These are phyloP conservation scores for Candida tropicalis DNA, from an alignment of 1,139 yeast genomes.

Conservation along the genomic window DNA sequence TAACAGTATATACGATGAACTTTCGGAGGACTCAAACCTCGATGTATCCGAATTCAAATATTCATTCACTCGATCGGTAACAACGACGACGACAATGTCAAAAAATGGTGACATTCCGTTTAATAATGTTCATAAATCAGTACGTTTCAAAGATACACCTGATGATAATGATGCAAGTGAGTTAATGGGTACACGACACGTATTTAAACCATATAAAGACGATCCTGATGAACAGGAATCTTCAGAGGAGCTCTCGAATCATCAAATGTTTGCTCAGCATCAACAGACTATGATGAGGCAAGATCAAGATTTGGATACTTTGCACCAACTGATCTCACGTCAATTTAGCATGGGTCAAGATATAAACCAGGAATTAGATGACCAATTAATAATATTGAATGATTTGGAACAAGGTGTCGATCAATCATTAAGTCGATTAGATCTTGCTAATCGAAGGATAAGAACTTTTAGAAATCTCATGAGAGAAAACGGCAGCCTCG, in stretches of 20 bases:
- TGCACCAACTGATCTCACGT: slow-evolving; percentile 62
- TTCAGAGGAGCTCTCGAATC: slow-evolving; percentile 28
- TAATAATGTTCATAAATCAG: slow-evolving; percentile 38
- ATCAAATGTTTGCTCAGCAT: slow-evolving; percentile 64
- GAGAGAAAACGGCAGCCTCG: slow-evolving; percentile 71
- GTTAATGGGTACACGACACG: slow-evolving; percentile 23
- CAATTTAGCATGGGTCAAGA: slow-evolving; percentile 68
- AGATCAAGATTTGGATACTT: slow-evolving; percentile 59
- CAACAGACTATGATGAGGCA: slow-evolving; percentile 66
- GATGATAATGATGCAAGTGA: slow-evolving; percentile 25
- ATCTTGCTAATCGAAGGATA: slow-evolving; percentile 57
- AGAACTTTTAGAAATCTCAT: slow-evolving; percentile 56
- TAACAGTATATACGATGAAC: slow-evolving; percentile 21
- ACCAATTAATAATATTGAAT: slow-evolving; percentile 67
- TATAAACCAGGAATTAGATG: slow-evolving; percentile 68
- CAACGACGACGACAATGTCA: slow-evolving; percentile 1
- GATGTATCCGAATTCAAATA: slow-evolving; percentile 42
- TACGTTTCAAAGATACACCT: slow-evolving; percentile 53
- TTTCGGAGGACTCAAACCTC: slow-evolving; percentile 32
- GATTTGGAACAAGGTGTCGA: slow-evolving; percentile 75
- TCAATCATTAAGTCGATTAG: slow-evolving; percentile 50
- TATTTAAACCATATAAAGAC: slow-evolving; percentile 49
- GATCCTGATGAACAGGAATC: slow-evolving; percentile 26
- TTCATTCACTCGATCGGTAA: slow-evolving; percentile 13
- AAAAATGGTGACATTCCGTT: slow-evolving; percentile 6